phyloP scores from a whole-genome alignment of 2,329 filamentous ascomycete genomes.

The Fusarium sp. region DNA sequence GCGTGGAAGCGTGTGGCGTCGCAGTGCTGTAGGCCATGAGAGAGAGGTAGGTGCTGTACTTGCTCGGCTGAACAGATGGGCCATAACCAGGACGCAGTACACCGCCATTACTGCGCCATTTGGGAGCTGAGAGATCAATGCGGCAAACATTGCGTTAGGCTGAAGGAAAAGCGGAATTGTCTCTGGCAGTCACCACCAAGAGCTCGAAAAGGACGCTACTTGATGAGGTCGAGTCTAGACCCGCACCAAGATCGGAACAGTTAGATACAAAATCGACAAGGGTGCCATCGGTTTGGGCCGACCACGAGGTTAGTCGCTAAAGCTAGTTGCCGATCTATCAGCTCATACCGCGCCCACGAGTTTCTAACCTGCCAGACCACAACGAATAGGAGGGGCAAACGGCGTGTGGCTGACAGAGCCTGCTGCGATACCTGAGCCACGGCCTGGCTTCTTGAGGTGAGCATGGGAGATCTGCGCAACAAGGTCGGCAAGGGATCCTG shows the following conservation, averaged over 20 bases:
- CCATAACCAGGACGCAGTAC: not conserved
- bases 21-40: not conserved
- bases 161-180: constrained; percentile 24
- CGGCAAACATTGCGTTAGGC: constrained; percentile 17
- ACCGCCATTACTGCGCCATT: constrained; percentile 5
- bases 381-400: constrained; percentile 25
- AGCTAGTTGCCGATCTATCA: constrained; percentile 45
- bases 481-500: constrained; percentile 9
- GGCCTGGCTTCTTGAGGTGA: not conserved
- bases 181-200: constrained; percentile 12
- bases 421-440: constrained; percentile 16
- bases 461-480: constrained; percentile 24
- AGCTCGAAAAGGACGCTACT: constrained; percentile 4
- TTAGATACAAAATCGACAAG: constrained; percentile 42
- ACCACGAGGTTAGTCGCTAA: constrained; percentile 41
- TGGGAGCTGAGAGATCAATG: constrained; percentile 18
- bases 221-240: constrained; percentile 32
- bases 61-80: not conserved
- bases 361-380: constrained; percentile 24
- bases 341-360: constrained; percentile 33
- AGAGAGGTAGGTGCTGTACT: not conserved
- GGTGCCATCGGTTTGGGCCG: constrained; percentile 44
- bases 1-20: not conserved
- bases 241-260: constrained; percentile 44
- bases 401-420: constrained; percentile 26